Base-by-base conservation (phyloP, 805 yeast genomes). In the Wickerhamomyces kurtzmanii region DNA sequence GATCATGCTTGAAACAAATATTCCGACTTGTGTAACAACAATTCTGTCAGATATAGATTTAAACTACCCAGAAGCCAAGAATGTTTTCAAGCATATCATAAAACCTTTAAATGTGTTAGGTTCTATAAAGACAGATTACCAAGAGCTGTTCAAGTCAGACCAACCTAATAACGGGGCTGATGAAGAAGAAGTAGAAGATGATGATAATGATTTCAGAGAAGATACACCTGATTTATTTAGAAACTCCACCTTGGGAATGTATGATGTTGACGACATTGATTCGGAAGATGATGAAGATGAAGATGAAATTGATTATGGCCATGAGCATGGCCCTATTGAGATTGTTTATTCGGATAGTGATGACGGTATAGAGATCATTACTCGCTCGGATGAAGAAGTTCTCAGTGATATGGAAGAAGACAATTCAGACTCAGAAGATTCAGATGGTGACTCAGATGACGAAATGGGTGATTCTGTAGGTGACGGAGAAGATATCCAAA, bases 211-310 rank as follows among this genome's bases (percentile, higher is more conserved):
- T 20, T 61, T 59, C 23, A 57, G 59, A 13, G 74, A 69, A 20
- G 93, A 80, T 29, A 71, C 86, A 0, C 86, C 94, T 0, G 87
- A 87, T 48, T 59, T 87, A 44, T 75, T 89, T 52, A 62, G 79
- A 22, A 87, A 91, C 47, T 87, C 96, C 0, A 83, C 96, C 0
- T 61, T 89, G 22, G 96, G 96, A 2, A 87, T 89, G 93, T 89
- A 80, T 48, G 96, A 89, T 42, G 76, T 82, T 22, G 82, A 68
- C 19, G 91, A 78, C 28, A 66, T 70, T 20, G 79, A 73, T 37
- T 70, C 71, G 24, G 80, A 75, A 19, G 79, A 71, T 9, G 76
- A 68, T 7, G 71, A 61, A n/a, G 70, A 60, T 15, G 74, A 65
- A 22, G 66, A 61, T 15, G 71, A 64, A 15, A 75, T 62, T 5